Percentiles rank a stretch among this genome's conserved stretches.
Evolutionary conservation across 768 basidiomycete genomes (phyloP).

Genomic region (Rhizopogon vinicolor): DNA sequence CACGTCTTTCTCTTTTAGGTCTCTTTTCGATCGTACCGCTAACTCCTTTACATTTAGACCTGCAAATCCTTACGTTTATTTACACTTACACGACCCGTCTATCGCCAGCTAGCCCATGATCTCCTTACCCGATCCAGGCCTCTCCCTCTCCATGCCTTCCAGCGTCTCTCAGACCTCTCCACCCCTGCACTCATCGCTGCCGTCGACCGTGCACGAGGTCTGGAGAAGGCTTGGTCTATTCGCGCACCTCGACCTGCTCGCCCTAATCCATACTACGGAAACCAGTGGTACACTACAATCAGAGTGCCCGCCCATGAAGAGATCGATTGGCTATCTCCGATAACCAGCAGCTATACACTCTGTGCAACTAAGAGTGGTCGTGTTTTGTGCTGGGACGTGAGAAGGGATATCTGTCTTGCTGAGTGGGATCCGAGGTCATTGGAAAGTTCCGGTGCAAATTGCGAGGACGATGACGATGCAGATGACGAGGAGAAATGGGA

Average conservation of each 20-base stretch:
- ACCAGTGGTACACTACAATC: slow-evolving; percentile 64
- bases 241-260: slow-evolving; percentile 51
- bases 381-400: slow-evolving; percentile 75
- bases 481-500: slow-evolving; percentile 48
- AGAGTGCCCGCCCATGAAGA: slow-evolving; percentile 63
- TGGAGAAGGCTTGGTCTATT: slow-evolving; percentile 58
- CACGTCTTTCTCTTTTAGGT: not conserved
- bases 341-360: slow-evolving; percentile 72
- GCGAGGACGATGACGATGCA: slow-evolving; percentile 5
- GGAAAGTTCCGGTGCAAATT: slow-evolving; percentile 7
- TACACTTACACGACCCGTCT: slow-evolving; percentile 62
- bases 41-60: slow-evolving; percentile 35
- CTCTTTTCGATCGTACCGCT: not conserved
- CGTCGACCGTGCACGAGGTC: slow-evolving; percentile 57
- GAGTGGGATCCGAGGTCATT: slow-evolving; percentile 56
- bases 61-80: slow-evolving; percentile 59
- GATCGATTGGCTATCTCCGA: slow-evolving; percentile 74
- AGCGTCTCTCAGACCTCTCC: slow-evolving; percentile 60
- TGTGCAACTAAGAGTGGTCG: slow-evolving; percentile 74
- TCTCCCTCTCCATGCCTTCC: slow-evolving; percentile 65
- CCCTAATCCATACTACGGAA: slow-evolving; percentile 8
- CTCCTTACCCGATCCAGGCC: slow-evolving; percentile 65
- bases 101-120: slow-evolving; percentile 57
- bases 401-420: slow-evolving; percentile 53
- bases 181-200: slow-evolving; percentile 57